Percentiles rank a stretch among this genome's conserved stretches.
Evolutionary conservation across 2,329 filamentous ascomycete species (phyloP).

Genomic region (Cladophialophora psammophila): DNA sequence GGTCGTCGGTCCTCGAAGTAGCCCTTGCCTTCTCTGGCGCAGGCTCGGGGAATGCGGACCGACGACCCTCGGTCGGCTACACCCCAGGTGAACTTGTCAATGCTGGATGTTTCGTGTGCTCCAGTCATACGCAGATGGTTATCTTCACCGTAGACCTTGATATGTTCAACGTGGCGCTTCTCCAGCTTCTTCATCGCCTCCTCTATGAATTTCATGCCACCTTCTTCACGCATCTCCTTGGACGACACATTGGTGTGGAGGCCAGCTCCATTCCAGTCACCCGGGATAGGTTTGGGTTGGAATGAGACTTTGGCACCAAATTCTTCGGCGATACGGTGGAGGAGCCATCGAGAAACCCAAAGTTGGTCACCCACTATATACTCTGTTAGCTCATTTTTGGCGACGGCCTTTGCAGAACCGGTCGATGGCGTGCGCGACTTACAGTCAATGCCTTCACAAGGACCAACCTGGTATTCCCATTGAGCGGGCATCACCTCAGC

Average conservation of each 20-base stretch:
- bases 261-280: slow-evolving; percentile 96
- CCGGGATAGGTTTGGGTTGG: slow-evolving; percentile 92
- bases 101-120: slow-evolving; percentile 89
- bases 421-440: slow-evolving; percentile 45
- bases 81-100: slow-evolving; percentile 92
- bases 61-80: slow-evolving; percentile 95
- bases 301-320: slow-evolving; percentile 96
- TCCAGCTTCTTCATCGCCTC: slow-evolving; percentile 83
- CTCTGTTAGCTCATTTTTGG: slow-evolving; percentile 41
- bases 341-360: slow-evolving; percentile 89
- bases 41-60: slow-evolving; percentile 88
- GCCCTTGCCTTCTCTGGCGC: slow-evolving; percentile 85
- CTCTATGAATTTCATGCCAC: slow-evolving; percentile 96
- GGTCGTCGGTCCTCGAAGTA: slow-evolving; percentile 90
- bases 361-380: slow-evolving; percentile 91
- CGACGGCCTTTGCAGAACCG: background rate
- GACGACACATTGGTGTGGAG: slow-evolving; percentile 95
- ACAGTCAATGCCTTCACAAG: slow-evolving; percentile 85
- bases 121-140: slow-evolving; percentile 95
- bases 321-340: slow-evolving; percentile 91
- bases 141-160: slow-evolving; percentile 92
- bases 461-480: slow-evolving; percentile 98
- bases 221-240: slow-evolving; percentile 84
- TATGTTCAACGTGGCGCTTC: slow-evolving; percentile 80
- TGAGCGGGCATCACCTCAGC: slow-evolving; percentile 98